Evolutionary conservation across 2,329 filamentous ascomycete species (phyloP), one percentile per base, ranked within the genome.

Genomic region (Cladophialophora bantiana): DNA sequence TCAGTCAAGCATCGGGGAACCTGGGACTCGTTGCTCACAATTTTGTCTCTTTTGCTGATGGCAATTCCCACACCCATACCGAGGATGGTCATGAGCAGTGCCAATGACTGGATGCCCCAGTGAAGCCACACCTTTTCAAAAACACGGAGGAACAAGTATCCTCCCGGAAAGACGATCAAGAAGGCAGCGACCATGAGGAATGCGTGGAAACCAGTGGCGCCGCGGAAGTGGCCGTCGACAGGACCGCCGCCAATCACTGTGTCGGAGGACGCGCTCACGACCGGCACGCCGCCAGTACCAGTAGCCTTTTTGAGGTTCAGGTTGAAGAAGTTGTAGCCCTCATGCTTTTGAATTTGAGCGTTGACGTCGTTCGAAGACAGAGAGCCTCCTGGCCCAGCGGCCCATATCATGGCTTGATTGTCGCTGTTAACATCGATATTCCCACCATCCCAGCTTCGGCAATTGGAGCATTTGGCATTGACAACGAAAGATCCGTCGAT

Each of bases 131-230:
- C 82, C 75, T 80, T 83, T 38, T 73, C 80, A 9, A 85, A 79
- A 2, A 87, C 73, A 1, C 85, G 78, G 55, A 89, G 74, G 32
- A 88, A 76, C 31, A 88, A 70, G 12, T 85, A 79, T 1, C 87
- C 88, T 9, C 85, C 68, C 0, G 87, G 87, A 74, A 88, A 83
- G 55, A 89, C 70, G 15, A 83, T 80, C 2, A 88, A 77, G 65
- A 89, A 84, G 12, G 80, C 79, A 10, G 86, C 74, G 45, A 86
- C 78, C 88, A 89, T 89, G 54, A 86, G 73, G 31, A 75, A 69
- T 7, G 73, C 78, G 70, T 82, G 80, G 2, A 76, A 66, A 6
- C 73, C 66, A 4, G 73, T 61, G 18, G 63, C 67, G n/a, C 48
- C 57, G 13, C 57, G 61, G 59, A 63, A 60, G 45, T 62, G 42